These are phyloP conservation scores for Pulicaria dysenterica DNA, from an alignment of 129 eudicot genomes.

Conservation along the genomic window DNA sequence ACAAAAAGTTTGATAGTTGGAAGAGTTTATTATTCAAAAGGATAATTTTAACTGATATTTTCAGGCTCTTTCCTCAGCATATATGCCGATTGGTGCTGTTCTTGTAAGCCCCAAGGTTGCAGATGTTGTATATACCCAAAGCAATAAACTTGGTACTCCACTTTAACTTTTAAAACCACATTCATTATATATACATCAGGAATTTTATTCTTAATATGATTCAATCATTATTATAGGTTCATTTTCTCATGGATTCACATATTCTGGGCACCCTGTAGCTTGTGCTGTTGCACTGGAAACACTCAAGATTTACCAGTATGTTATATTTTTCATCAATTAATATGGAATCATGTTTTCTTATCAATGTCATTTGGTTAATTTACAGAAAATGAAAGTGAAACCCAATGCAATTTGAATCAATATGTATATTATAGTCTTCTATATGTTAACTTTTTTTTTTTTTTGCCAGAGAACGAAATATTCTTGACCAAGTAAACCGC, in stretches of 20 bases:
- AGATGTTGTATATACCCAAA: conserved; percentile 84
- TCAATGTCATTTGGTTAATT: neutral
- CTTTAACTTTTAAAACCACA: neutral
- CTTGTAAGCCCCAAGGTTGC: conserved; percentile 77
- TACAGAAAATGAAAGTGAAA: neutral
- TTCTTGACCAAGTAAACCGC: conserved; percentile 60
- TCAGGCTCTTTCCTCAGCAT: conserved; percentile 97
- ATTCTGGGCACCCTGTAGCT: conserved; percentile 95
- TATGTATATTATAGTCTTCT: neutral
- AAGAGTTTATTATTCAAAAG: neutral
- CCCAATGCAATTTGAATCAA: neutral
- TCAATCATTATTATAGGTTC: conserved; percentile 46
- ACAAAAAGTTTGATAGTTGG: neutral
- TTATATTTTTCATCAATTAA: neutral
- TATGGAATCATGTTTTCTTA: neutral
- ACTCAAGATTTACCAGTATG: conserved; percentile 86
- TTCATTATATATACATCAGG: conserved; percentile 11
- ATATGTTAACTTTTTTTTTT: neutral
- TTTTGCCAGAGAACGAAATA: conserved; percentile 63
- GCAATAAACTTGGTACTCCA: conserved; percentile 84
- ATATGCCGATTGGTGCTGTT: conserved; percentile 96
- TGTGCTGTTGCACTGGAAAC: conserved; percentile 97
- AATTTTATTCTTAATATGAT: neutral
- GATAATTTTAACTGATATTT: neutral
- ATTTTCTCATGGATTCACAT: conserved; percentile 93